Evolutionary conservation across 176 grass and related monocot species (phyloP).

Genomic region (Leersia perrieri): DNA sequence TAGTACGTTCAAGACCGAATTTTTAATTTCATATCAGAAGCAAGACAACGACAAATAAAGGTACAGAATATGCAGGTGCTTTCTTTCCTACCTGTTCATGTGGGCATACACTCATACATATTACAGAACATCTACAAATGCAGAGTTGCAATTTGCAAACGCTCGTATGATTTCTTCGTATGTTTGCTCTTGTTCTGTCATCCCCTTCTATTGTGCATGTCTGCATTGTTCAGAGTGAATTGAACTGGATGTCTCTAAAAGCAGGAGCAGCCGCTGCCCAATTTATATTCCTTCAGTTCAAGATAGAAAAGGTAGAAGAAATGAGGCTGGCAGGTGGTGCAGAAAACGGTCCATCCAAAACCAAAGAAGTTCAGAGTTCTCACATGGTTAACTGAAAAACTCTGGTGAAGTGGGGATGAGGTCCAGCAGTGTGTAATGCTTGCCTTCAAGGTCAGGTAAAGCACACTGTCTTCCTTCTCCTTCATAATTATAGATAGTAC

Average conservation of each 20-base stretch:
- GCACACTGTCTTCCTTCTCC: neutral
- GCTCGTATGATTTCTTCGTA: neutral
- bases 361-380: neutral
- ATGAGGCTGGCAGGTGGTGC: neutral
- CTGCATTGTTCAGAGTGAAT: neutral
- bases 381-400: neutral
- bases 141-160: neutral
- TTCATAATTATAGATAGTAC: neutral
- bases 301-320: neutral
- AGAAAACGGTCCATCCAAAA: neutral
- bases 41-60: neutral
- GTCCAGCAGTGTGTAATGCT: neutral
- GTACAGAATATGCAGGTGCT: neutral
- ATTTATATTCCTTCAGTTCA: neutral
- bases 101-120: neutral
- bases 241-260: conserved; percentile 1
- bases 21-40: neutral
- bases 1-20: neutral
- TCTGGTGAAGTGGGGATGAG: neutral
- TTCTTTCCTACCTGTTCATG: neutral
- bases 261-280: neutral
- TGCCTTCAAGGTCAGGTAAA: conserved; percentile 18
- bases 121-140: neutral
- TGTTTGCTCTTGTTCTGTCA: neutral
- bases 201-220: neutral